Conservation (phyloP, 2,329 filamentous ascomycete genomes). For the Podosphaera fusca region DNA sequence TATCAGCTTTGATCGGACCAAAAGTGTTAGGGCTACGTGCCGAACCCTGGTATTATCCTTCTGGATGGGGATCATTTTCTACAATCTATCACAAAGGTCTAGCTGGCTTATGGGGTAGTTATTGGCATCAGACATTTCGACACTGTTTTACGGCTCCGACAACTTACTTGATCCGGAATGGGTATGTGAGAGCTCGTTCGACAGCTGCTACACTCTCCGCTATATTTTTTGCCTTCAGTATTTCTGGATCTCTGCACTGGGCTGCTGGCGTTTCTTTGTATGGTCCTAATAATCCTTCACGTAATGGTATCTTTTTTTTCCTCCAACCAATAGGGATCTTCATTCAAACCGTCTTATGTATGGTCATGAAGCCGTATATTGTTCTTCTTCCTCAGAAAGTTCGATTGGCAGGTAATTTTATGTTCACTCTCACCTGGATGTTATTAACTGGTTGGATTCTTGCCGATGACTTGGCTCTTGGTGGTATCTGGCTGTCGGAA, state of each 20-base stretch:
- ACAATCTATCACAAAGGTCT: constrained; percentile 46
- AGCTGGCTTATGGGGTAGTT: constrained; percentile 59
- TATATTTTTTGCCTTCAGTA: constrained; percentile 31
- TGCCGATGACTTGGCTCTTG: constrained; percentile 51
- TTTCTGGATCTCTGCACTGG: constrained; percentile 48
- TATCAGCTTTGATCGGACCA: constrained; percentile 25
- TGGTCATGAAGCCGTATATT: constrained; percentile 15
- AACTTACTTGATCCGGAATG: constrained; percentile 21
- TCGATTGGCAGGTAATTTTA: constrained; percentile 32
- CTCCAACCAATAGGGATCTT: constrained; percentile 43
- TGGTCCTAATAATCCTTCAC: constrained; percentile 26
- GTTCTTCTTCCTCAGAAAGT: constrained; percentile 22
- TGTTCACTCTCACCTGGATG: constrained; percentile 43
- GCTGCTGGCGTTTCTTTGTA: constrained; percentile 44
- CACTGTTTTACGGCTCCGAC: constrained; percentile 42
- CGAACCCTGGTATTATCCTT: constrained; percentile 36
- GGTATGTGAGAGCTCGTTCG: constrained; percentile 19
- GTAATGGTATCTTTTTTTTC: constrained; percentile 45
- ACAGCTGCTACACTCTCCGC: constrained; percentile 17
- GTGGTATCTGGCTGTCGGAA: constrained; percentile 60
- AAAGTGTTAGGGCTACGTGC: constrained; percentile 30
- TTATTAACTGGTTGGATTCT: constrained; percentile 39
- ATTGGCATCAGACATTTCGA: constrained; percentile 85
- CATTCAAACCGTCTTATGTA: constrained; percentile 27
- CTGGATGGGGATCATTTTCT: constrained; percentile 29